Base-by-base conservation (phyloP, 495 filamentous ascomycete genomes). In the Tuber magnatum region DNA sequence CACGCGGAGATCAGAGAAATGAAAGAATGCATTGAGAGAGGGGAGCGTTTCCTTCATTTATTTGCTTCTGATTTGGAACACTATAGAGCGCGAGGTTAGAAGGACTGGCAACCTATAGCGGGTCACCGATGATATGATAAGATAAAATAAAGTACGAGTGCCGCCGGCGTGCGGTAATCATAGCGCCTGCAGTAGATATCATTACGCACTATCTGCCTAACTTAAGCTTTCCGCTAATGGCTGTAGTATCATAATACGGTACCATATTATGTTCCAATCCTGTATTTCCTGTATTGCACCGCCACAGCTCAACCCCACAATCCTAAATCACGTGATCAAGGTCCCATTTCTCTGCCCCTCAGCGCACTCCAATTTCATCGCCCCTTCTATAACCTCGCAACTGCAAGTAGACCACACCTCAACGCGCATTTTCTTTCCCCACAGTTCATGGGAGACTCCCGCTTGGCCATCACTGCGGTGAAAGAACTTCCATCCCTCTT, bases 221-320 rank as follows among this genome's bases (percentile, higher is more conserved):
- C 24, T n/a, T 61, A 10, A 56, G 9, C 48, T 56, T 3, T 2
- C 0, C 0, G 48, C 24, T 56, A 9, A 12, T 0, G 9, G 24
- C 24, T 2, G 18, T 16, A 0, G 4, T 20, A 43, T 14, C 1
- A 16, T 10, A 1, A n/a, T n/a, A n/a, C n/a, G n/a, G n/a, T n/a
- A n/a, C n/a, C n/a, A n/a, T n/a, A n/a, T n/a, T n/a, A n/a, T n/a
- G n/a, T n/a, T n/a, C n/a, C n/a, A 1, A 8, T 28, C 18, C 28
- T 28, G 16, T n/a, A n/a, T n/a, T 7, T 16, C 12, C 10, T 16
- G n/a, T 2, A 1, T 14, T 16, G 56, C 56, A 65, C 56, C 56
- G 14, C 56, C 28, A 65, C 28, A 18, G 10, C 3, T 4, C 4
- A 65, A 35, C 56, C 56, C 56, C 56, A 65, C 56, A 35, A 32